Conservation (phyloP, 2,329 filamentous ascomycete species). For the Annulohypoxylon truncatum region DNA sequence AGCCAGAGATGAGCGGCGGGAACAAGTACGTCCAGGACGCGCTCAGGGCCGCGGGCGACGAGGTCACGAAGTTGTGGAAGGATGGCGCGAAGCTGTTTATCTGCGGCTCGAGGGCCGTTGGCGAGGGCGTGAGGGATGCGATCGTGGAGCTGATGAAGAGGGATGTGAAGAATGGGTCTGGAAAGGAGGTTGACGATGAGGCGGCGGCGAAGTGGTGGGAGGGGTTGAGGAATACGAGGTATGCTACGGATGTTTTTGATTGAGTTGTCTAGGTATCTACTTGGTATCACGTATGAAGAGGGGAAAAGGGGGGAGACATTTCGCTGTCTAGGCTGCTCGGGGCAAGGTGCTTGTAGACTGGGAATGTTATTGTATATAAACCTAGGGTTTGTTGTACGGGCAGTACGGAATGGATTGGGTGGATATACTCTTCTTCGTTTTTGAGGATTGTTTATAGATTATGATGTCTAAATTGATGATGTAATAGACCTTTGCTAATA, state of each 20-base stretch:
- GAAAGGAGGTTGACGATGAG: constrained; percentile 53
- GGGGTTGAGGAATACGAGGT: constrained; percentile 64
- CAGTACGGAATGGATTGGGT: too few species aligned
- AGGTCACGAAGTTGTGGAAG: constrained; percentile 55
- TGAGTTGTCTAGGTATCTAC: constrained; percentile 48
- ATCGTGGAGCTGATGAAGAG: constrained; percentile 52
- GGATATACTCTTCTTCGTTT: constrained; percentile 3
- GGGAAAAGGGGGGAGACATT: too few species aligned
- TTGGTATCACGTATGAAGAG: neutral
- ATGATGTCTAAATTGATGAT: too few species aligned
- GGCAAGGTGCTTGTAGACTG: neutral
- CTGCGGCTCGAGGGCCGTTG: constrained; percentile 69
- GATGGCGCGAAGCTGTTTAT: constrained; percentile 68
- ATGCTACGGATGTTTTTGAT: constrained; percentile 71
- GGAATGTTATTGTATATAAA: neutral
- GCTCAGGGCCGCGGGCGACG: constrained; percentile 52
- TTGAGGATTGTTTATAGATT: neutral
- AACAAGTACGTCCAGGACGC: constrained; percentile 62
- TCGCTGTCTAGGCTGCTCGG: neutral
- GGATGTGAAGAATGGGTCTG: constrained; percentile 39
- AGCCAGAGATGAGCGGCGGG: constrained; percentile 56
- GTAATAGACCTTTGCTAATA: too few species aligned
- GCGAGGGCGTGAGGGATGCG: constrained; percentile 59
- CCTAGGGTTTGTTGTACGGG: too few species aligned
- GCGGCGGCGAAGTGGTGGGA: constrained; percentile 61